Percentiles rank a stretch among this genome's conserved stretches.
These are phyloP conservation scores for Colletotrichum destructivum DNA, from an alignment of 2,329 filamentous ascomycete species.

Conservation along the genomic window DNA sequence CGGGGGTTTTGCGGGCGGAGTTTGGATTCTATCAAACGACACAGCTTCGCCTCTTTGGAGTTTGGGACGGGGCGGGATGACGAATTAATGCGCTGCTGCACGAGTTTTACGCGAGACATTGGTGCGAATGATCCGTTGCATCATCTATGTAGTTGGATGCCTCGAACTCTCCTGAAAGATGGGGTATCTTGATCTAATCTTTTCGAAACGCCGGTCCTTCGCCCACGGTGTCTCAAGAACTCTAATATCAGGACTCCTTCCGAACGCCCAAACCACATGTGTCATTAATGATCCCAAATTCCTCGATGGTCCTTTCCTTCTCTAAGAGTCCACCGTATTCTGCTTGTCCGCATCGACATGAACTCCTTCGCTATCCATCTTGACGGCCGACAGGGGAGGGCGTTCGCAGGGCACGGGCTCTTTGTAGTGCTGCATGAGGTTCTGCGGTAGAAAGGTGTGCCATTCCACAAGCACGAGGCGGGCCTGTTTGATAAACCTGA, in stretches of 20 bases:
- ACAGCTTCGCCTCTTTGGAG: background rate
- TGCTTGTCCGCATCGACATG: background rate
- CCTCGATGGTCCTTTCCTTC: background rate
- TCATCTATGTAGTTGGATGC: background rate
- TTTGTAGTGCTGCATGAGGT: slow-evolving; percentile 78
- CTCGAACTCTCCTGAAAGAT: background rate
- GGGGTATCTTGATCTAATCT: slow-evolving; percentile 21
- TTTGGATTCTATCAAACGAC: background rate
- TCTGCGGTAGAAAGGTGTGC: slow-evolving; percentile 77
- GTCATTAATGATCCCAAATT: background rate
- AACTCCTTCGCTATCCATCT: slow-evolving; percentile 45
- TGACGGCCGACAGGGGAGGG: slow-evolving; percentile 61
- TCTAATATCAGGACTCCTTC: background rate
- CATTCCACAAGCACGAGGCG: slow-evolving; percentile 72
- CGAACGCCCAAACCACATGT: background rate
- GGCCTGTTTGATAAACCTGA: slow-evolving; percentile 76
- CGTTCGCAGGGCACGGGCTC: slow-evolving; percentile 64
- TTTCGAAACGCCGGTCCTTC: slow-evolving; percentile 6
- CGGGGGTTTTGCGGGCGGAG: background rate
- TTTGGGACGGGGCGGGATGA: slow-evolving; percentile 4
- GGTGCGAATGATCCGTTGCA: background rate
- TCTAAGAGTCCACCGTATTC: background rate
- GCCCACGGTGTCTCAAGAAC: background rate
- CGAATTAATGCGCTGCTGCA: slow-evolving; percentile 29
- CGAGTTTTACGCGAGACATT: slow-evolving; percentile 25